Percentiles rank a stretch among this genome's conserved stretches.
Evolutionary conservation across 1,284 basidiomycete genomes (phyloP).

Genomic region (Trichosporon asahii): DNA sequence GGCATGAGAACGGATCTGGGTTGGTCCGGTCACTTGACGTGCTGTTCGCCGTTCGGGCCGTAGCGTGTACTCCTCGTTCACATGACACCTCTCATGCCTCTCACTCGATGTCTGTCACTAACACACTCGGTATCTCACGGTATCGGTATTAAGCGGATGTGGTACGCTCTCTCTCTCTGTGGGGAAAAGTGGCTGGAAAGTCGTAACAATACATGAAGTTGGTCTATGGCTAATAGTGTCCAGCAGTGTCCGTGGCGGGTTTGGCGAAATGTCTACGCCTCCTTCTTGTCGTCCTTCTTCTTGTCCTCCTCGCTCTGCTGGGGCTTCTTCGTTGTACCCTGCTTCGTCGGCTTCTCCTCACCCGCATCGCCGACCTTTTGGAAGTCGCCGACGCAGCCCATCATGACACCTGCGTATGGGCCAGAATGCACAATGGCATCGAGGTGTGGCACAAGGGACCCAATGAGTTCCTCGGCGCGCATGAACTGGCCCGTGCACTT

Average conservation of each 20-base stretch:
- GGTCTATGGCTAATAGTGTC: not conserved
- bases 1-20: too few relatives aligned
- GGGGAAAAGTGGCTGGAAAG: too few relatives aligned
- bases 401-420: slow-evolving; percentile 14
- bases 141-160: too few relatives aligned
- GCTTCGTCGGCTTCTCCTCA: not conserved
- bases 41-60: too few relatives aligned
- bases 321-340: not conserved
- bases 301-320: not conserved
- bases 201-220: not conserved
- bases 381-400: slow-evolving; percentile 7
- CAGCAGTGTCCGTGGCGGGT: not conserved
- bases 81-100: too few relatives aligned
- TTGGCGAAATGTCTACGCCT: not conserved
- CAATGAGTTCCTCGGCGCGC: not conserved
- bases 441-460: not conserved
- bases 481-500: slow-evolving; percentile 12
- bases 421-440: slow-evolving; percentile 11
- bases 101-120: too few relatives aligned
- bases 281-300: not conserved
- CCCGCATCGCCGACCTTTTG: slow-evolving; percentile 4
- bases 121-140: too few relatives aligned
- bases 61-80: too few relatives aligned
- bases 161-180: too few relatives aligned
- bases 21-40: too few relatives aligned